A percentile compares a stretch with the other conserved stretches of the same genome.
Evolutionary conservation across 768 basidiomycete genomes (phyloP).

Genomic region (Leccinum pellstonianum): DNA sequence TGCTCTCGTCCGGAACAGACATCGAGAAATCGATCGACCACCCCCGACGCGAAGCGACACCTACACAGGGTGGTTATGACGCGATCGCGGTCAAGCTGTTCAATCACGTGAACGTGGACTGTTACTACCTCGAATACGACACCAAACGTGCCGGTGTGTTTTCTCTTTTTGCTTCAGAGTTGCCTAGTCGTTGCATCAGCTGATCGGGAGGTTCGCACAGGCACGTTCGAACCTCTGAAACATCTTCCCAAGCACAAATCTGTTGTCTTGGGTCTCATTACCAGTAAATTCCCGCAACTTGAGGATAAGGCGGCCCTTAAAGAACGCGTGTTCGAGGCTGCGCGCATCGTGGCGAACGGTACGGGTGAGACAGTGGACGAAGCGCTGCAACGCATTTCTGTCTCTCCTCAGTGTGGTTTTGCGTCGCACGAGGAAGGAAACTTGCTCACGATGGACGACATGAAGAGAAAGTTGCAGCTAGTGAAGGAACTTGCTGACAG

Average conservation of each 20-base stretch:
- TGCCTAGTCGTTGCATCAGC: not conserved
- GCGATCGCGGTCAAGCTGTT: not conserved
- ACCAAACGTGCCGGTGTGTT: not conserved
- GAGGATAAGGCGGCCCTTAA: not conserved
- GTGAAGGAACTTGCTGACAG: not conserved
- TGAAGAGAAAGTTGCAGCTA: not conserved
- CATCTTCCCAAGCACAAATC: not conserved
- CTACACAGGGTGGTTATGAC: not conserved
- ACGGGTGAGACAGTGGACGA: not conserved
- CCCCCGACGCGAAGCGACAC: no score
- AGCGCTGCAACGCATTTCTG: not conserved
- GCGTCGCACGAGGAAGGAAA: not conserved
- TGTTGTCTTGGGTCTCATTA: not conserved
- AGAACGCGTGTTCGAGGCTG: not conserved
- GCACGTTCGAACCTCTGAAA: not conserved
- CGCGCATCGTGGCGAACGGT: not conserved
- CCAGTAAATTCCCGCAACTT: not conserved
- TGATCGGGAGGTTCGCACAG: not conserved
- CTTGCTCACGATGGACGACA: not conserved
- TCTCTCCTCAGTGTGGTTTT: not conserved
- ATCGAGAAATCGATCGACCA: no score
- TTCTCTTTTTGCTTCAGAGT: not conserved
- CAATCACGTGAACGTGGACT: not conserved
- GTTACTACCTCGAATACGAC: not conserved
- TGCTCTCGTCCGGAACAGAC: no score